Evolutionary conservation across 1,284 basidiomycete genomes (phyloP), one percentile per base, ranked within the genome.

Genomic region (Apiotrichum mycotoxinovorans): DNA sequence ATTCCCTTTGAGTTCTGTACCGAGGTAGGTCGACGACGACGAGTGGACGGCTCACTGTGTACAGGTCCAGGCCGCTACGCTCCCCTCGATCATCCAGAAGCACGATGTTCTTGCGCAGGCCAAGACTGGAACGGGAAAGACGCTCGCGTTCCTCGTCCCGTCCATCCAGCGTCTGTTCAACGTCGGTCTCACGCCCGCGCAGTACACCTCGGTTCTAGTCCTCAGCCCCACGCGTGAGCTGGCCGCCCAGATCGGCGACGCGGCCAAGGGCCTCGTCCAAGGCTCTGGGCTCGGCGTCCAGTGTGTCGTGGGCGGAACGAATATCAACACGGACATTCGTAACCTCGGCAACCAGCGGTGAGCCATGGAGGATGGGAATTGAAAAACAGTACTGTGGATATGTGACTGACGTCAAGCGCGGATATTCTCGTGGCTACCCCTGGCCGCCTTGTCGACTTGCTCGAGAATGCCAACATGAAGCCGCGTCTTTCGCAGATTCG

Each of bases 51-150:
- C 22, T n/a, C n/a, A n/a, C n/a, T n/a, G n/a, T n/a, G n/a, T n/a
- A n/a, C n/a, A 68, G 69, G 70, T 76, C 20, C 80, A 82, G 69
- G 79, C 79, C 8, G 73, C 75, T 37, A 81, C 80, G 1, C 66
- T 82, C 18, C 74, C 77, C n/a, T 64, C 75, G 8, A 76, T 78
- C 38, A 63, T 81, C 4, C 65, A 67, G 0, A 74, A 76, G 41
- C 66, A 68, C 34, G 80, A 80, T 52, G 69, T 80, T 30, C 73
- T 83, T 20, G 81, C 80, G 7, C 80, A 81, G 64, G 80, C 80
- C 43, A 81, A 81, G 65, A 82, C 80, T 0, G 81, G 81, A 23
- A 81, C 81, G 1, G 81, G 81, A 48, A 82, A 82, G 67, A 82
- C 81, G 12, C 66, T 82, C 18, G 81, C 79, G 22, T 82, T 82